A percentile compares a stretch with the other conserved stretches of the same genome.
Conservation (phyloP, 2,329 filamentous ascomycete genomes). For the Aspergillus carbonarius region DNA sequence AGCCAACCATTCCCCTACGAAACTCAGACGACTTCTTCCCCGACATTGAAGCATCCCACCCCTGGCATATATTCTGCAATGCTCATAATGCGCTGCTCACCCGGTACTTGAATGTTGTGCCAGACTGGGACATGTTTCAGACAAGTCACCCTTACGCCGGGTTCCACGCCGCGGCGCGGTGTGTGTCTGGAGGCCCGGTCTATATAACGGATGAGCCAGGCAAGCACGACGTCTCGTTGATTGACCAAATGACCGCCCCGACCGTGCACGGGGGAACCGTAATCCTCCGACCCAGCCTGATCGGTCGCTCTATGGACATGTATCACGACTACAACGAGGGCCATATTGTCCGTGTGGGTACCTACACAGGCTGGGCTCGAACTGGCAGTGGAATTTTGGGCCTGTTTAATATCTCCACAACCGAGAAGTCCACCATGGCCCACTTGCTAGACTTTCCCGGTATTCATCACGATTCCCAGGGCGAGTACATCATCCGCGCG, state of each 20-base stretch:
- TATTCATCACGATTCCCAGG: slow-evolving; percentile 49
- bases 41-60: slow-evolving; percentile 72
- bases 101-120: slow-evolving; percentile 79
- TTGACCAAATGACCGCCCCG: slow-evolving; percentile 75
- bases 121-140: slow-evolving; percentile 80
- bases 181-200: slow-evolving; percentile 85
- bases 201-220: slow-evolving; percentile 92
- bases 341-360: slow-evolving; percentile 71
- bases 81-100: slow-evolving; percentile 84
- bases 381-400: slow-evolving; percentile 77
- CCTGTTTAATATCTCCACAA: slow-evolving; percentile 75
- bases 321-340: slow-evolving; percentile 76
- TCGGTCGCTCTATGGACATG: slow-evolving; percentile 70
- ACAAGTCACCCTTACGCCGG: slow-evolving; percentile 67
- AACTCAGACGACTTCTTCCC: slow-evolving; percentile 94
- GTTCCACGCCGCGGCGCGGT: slow-evolving; percentile 88
- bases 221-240: slow-evolving; percentile 71
- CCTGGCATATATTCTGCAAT: slow-evolving; percentile 95
- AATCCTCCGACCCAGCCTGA: slow-evolving; percentile 72
- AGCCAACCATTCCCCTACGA: slow-evolving; percentile 70
- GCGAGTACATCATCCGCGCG: slow-evolving; percentile 69
- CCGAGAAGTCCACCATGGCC: slow-evolving; percentile 66
- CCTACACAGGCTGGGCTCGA: slow-evolving; percentile 67
- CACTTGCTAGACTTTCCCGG: slow-evolving; percentile 73
- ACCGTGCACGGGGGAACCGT: slow-evolving; percentile 72